These are phyloP conservation scores for Lepidium africanum DNA, from an alignment of 345 rosid species.

Conservation along the genomic window DNA sequence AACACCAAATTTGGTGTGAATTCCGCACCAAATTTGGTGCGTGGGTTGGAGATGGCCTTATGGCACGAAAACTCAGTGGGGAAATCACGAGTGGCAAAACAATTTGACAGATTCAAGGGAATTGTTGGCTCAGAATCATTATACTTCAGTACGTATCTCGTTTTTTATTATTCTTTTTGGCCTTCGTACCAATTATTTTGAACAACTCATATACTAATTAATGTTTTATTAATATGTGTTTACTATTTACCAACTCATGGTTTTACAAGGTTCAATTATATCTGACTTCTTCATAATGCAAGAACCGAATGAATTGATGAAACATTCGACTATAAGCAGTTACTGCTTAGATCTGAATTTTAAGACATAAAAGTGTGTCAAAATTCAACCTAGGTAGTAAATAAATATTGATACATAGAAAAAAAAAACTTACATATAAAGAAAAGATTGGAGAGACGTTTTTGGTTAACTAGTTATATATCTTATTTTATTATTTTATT, in stretches of 20 bases:
- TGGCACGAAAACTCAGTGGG: slow-evolving; percentile 22
- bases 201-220: neutral
- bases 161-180: neutral
- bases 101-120: slow-evolving; percentile 22
- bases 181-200: neutral
- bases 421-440: too few species aligned
- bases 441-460: too few species aligned
- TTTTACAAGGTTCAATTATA: neutral
- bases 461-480: too few species aligned
- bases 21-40: too few species aligned
- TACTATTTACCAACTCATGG: neutral
- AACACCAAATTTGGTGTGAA: too few species aligned
- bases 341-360: neutral
- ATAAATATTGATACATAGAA: too few species aligned
- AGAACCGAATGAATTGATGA: neutral
- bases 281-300: neutral
- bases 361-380: neutral
- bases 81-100: slow-evolving; percentile 27
- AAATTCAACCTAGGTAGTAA: neutral
- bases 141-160: neutral
- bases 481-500: too few species aligned
- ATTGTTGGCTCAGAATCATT: slow-evolving; percentile 20
- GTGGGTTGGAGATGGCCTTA: too few species aligned
- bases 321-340: neutral
- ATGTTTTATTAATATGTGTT: neutral